Percentiles rank a stretch among this genome's conserved stretches.
Evolutionary conservation across 495 filamentous ascomycete genomes (phyloP).

Genomic region (Hypoxylon lenormandii): DNA sequence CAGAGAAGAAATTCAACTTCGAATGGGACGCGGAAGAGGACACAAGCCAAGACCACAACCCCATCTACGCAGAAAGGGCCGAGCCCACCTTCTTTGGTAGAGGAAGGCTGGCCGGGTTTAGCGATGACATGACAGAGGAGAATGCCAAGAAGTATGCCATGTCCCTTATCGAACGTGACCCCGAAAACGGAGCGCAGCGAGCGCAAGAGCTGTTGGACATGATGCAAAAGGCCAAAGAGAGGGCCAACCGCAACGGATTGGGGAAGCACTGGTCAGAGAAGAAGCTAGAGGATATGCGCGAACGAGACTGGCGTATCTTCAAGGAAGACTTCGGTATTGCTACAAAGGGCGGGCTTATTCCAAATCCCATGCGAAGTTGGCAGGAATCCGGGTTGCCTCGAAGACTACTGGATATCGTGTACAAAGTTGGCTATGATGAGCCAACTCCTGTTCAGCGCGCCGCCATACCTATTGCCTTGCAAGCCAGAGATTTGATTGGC

Average conservation of each 20-base stretch:
- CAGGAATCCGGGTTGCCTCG: slow-evolving; percentile 83
- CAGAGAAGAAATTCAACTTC: slow-evolving; percentile 98
- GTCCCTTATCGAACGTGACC: slow-evolving; percentile 81
- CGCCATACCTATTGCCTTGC: slow-evolving; percentile 93
- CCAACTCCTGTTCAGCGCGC: slow-evolving; percentile 93
- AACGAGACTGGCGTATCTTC: slow-evolving; percentile 99
- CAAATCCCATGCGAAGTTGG: slow-evolving; percentile 97
- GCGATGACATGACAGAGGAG: slow-evolving; percentile 78
- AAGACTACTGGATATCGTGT: slow-evolving; percentile 83
- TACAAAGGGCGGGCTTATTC: slow-evolving; percentile 88
- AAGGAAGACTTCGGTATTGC: slow-evolving; percentile 99
- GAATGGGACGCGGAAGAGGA: slow-evolving; percentile 98
- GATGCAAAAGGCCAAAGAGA: slow-evolving; percentile 69
- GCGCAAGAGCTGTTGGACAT: slow-evolving; percentile 88
- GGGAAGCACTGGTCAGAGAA: slow-evolving; percentile 99
- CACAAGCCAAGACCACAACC: slow-evolving; percentile 89
- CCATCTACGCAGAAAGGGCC: slow-evolving; percentile 77
- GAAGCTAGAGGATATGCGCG: slow-evolving; percentile 92
- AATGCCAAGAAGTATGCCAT: slow-evolving; percentile 79
- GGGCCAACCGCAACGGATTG: slow-evolving; percentile 76
- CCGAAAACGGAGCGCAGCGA: slow-evolving; percentile 79
- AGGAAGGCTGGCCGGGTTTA: slow-evolving; percentile 83
- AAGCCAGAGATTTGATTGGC: slow-evolving; percentile 93
- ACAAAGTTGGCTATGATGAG: slow-evolving; percentile 89
- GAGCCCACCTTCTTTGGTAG: slow-evolving; percentile 75